Evolutionary conservation across 2,329 filamentous ascomycete genomes (phyloP), one percentile per base, ranked within the genome.

Genomic region (Talaromyces sp.): DNA sequence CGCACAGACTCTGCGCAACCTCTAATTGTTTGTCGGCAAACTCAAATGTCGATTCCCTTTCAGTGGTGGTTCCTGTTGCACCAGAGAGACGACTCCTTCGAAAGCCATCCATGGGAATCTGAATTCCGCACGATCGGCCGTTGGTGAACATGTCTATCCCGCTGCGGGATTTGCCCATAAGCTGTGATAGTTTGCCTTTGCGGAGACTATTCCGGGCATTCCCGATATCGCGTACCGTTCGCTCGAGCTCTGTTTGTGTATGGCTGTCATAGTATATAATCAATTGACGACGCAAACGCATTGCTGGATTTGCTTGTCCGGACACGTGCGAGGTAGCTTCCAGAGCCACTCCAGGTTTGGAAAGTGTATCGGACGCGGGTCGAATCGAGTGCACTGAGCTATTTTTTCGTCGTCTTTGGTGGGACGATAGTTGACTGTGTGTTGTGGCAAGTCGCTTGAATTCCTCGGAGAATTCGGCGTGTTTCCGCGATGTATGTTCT

Each of bases 211-310:
- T 96, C 58, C 92, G 81, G 52, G 88, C 89, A 1, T 84, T 84
- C 5, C 89, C 90, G 36, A 97, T 86, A 57, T 89, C 88, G 61
- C 90, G 87, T 58, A 96, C 91, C 52, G 96, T 77, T 57, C 87
- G 81, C 66, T 96, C 91, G 63, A 97, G 91, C 39, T 87, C 85
- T 53, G 84, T 84, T 69, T 97, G 91, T 3, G 95, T 87, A 61
- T 90, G 87, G 64, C 88, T 89, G 69, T 97, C 92, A 70, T 97
- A 97, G 73, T 91, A 92, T n/a, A 97, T 89, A 40, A 94, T 86
- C 48, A 93, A 87, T 80, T 90, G 88, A 58, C 81, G 86, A 63
- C 88, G 84, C 3, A 85, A 85, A 56, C 89, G 85, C 69, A 88
- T 88, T 61, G 84, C 83, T n/a, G 66, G 62, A 28, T 66, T 64